Conservation (phyloP, 1,284 basidiomycete genomes). For the Blastosporella zonata region DNA sequence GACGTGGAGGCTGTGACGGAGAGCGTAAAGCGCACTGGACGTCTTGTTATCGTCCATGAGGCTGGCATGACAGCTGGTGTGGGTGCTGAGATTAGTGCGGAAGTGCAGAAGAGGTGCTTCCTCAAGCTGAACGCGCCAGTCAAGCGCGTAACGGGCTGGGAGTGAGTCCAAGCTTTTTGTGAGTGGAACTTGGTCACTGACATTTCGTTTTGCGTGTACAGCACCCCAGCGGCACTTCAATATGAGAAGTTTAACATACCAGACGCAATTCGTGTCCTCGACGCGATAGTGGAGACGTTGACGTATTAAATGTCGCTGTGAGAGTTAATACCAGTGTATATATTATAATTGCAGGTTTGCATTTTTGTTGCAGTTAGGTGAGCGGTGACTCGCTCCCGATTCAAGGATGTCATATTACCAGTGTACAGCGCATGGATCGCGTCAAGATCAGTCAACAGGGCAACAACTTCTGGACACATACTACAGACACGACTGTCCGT, state of each 20-base stretch:
- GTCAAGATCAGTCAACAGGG: too few species aligned
- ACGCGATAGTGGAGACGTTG: conserved; percentile 82
- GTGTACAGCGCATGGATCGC: too few species aligned
- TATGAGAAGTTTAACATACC: conserved; percentile 92
- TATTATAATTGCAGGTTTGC: too few species aligned
- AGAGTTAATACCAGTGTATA: too few species aligned
- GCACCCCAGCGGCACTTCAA: conserved; percentile 76
- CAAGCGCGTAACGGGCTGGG: conserved; percentile 86
- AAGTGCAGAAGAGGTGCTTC: conserved; percentile 85
- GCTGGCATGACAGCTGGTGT: conserved; percentile 82
- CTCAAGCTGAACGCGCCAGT: conserved; percentile 85
- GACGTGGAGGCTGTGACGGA: conserved; percentile 80
- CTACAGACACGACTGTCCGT: too few species aligned
- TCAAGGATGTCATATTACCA: too few species aligned
- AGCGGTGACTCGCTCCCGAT: too few species aligned
- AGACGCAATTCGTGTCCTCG: conserved; percentile 78
- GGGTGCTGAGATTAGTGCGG: conserved; percentile 85
- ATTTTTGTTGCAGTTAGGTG: too few species aligned
- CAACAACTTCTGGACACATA: too few species aligned
- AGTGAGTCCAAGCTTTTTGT: conserved; percentile 57
- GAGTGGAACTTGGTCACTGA: conserved; percentile 8
- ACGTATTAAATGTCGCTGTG: conserved; percentile 47
- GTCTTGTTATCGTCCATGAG: conserved; percentile 89
- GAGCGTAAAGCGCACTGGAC: conserved; percentile 79
- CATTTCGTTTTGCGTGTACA: conserved; percentile 29